Base-by-base conservation (phyloP, 2,329 filamentous ascomycete species). In the Aspergillus melleus region DNA sequence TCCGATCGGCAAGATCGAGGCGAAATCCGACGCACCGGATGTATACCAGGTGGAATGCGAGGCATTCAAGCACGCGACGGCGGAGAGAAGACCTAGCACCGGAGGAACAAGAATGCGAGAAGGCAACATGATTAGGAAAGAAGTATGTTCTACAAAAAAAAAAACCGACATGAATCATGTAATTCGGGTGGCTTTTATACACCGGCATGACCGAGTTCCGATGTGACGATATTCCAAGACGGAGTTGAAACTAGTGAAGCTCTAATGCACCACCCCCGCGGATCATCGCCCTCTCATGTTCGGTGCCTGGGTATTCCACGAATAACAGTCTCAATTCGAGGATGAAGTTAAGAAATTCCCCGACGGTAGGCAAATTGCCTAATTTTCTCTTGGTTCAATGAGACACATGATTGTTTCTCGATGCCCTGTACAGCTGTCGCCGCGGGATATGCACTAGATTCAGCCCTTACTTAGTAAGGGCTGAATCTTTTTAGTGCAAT, bases 21-120 rank as follows among this genome's bases (percentile, higher is more conserved):
- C 61, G 55, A 65, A 69, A 52, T 63, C 60, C 2, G 54, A 58
- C 29, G 66, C 67, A 11, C 63, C 57, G 22, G 47, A 54, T 24
- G 52, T 64, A 51, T 61, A 62, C 60, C 62, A 66, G 12, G 59
- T 42, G 36, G n/a, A 42, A 42, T 42, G 36, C 36, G 36, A 42
- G 36, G 36, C 36, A n/a, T 42, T 42, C 5, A 42, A 14, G 16
- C 36, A 42, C 36, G 6, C 6, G 16, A n/a, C 36, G 36, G 14
- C 36, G 6, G 36, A 14, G 1, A 42, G 14, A 42, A 42, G 16
- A 14, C 36, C 36, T 3, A 42, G 16, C 16, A 14, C 36, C 6
- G 36, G n/a, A 8, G 36, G 16, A n/a, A 42, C 1, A 42, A n/a
- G 6, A n/a, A 42, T 16, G 8, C 16, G 16, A n/a, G 16, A 42